Conservation (phyloP, 768 basidiomycete species). For the Lactarius vividus region DNA sequence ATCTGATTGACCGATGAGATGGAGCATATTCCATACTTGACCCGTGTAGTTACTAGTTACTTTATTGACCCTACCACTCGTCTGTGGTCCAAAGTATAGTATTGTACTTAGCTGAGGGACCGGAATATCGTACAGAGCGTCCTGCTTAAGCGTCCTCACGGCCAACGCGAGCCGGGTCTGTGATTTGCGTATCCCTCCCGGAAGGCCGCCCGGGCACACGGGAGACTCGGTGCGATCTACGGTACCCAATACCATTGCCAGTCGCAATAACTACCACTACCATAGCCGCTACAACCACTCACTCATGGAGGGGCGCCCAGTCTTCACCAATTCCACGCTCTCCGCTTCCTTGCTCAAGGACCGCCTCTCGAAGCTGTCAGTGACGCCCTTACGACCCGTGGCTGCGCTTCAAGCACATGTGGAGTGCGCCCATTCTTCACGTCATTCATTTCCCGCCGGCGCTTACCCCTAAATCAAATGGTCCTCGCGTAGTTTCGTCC, state of each 20-base stretch:
- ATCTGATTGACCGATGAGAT: not conserved
- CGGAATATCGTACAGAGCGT: no score
- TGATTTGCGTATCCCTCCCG: constrained; percentile 9
- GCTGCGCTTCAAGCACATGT: constrained; percentile 69
- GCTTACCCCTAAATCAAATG: not conserved
- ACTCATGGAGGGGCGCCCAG: constrained; percentile 22
- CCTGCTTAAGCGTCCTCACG: not conserved
- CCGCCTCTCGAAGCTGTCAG: constrained; percentile 47
- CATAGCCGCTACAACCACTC: not conserved
- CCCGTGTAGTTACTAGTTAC: not conserved
- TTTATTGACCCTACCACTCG: not conserved
- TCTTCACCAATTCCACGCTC: constrained; percentile 41
- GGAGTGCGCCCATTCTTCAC: constrained; percentile 49
- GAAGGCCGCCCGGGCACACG: constrained; percentile 4
- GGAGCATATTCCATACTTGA: not conserved
- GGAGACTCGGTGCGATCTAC: not conserved
- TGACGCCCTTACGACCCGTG: constrained; percentile 60
- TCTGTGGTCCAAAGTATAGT: not conserved
- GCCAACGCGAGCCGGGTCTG: constrained; percentile 3
- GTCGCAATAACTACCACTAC: not conserved
- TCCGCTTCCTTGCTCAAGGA: constrained; percentile 64
- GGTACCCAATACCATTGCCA: not conserved
- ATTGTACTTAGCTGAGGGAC: no score
- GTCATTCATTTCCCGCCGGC: not conserved
- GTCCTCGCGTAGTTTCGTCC: constrained; percentile 62